A percentile compares a stretch with the other conserved stretches of the same genome.
phyloP scores from a whole-genome alignment of 768 basidiomycete genomes.

The Hypholoma fasciculare region DNA sequence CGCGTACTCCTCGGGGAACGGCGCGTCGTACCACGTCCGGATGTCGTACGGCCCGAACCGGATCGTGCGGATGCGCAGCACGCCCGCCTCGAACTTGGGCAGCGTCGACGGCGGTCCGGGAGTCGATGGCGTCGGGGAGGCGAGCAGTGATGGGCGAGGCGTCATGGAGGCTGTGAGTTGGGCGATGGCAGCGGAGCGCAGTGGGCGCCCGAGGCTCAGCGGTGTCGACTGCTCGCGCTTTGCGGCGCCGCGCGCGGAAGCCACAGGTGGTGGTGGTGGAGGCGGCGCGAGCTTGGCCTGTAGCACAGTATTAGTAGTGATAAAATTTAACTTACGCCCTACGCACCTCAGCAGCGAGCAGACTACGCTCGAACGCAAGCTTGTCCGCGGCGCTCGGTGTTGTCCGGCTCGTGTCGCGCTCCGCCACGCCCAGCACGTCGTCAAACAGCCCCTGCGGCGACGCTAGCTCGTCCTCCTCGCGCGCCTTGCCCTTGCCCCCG shows the following conservation, averaged over 20 bases:
- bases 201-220: slow-evolving; percentile 55
- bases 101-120: slow-evolving; percentile 28
- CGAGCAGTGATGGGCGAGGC: slow-evolving; percentile 27
- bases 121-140: slow-evolving; percentile 45
- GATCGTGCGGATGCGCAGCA: slow-evolving; percentile 80
- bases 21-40: slow-evolving; percentile 98
- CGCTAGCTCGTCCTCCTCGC: slow-evolving; percentile 66
- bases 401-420: slow-evolving; percentile 76
- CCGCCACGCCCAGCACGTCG: slow-evolving; percentile 66
- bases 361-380: slow-evolving; percentile 69
- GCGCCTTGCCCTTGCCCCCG: slow-evolving; percentile 61
- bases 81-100: slow-evolving; percentile 31
- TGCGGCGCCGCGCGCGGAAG: slow-evolving; percentile 10
- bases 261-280: slow-evolving; percentile 27
- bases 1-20: slow-evolving; percentile 97
- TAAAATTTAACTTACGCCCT: neutral
- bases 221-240: slow-evolving; percentile 31
- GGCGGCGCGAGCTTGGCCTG: slow-evolving; percentile 54
- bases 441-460: slow-evolving; percentile 72
- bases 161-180: slow-evolving; percentile 26
- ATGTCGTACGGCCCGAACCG: slow-evolving; percentile 92
- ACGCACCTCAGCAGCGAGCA: slow-evolving; percentile 73
- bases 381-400: slow-evolving; percentile 61
- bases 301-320: slow-evolving; percentile 1
- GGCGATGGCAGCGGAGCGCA: slow-evolving; percentile 57